Evolutionary conservation across 164 flowering plant genomes (phyloP), one percentile per base, ranked within the genome.

Genomic region (Tinospora cordifolia): DNA sequence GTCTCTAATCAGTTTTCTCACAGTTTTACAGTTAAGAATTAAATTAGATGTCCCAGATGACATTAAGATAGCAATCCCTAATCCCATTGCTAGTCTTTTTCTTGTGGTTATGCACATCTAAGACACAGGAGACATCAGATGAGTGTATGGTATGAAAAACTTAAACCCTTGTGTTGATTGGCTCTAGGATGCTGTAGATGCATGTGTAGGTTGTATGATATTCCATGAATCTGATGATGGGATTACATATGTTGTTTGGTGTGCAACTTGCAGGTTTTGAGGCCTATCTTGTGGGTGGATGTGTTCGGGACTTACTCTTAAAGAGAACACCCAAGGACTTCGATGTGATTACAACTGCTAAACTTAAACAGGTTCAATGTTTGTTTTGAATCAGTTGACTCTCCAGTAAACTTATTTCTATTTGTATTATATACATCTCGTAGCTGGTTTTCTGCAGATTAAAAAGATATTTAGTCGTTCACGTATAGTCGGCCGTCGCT

Each of bases 281-380:
- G 44, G 83, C 91, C 66, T 95, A 86, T 78, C 82, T 95, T 49
- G 99, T 92, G 60, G 99, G 99, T 77, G 99, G 99, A 67, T 95
- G 99, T 77, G 98, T 95, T 62, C 81, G 99, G 80, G 98, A 95
- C 76, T 81, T 95, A 67, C 39, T 95, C 17, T 83, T 90, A 7
- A 80, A 81, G 12, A 87, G 69, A 86, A 72, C 71, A 46, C 99
- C 99, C 8, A 95, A 95, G 76, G 99, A 94, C 82, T 94, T 80
- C 76, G 99, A 95, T 77, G 86, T 95, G 76, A 83, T 95, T 71
- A 95, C 99, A 34, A 84, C 87, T 46, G 98, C 99, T 41, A 70
- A 49, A 1, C 97, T 88, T 69, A 57, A 71, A n/a, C 78, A 89
- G 97, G 97, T 93, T 71, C 36, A 3, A 14, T 1, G 14, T 15